These are phyloP conservation scores for Aspergillus alliaceus DNA, from an alignment of 2,329 filamentous ascomycete species.

Conservation along the genomic window DNA sequence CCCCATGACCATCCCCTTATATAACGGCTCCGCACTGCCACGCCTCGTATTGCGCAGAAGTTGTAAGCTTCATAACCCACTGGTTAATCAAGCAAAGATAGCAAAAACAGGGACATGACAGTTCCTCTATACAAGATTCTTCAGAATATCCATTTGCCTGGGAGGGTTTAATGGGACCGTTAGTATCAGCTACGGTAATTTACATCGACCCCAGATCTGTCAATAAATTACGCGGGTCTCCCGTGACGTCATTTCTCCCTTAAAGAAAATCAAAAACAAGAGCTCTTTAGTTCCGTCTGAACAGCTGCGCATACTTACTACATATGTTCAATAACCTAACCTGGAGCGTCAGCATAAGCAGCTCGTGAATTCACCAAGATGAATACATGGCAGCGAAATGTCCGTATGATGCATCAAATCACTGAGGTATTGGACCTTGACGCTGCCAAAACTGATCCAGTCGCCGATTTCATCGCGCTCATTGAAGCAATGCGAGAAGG, in stretches of 20 bases:
- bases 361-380: constrained; percentile 14
- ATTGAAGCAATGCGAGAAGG: constrained; percentile 30
- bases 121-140: too few species aligned
- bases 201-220: background rate
- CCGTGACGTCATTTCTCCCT: background rate
- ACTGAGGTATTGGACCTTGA: constrained; percentile 30
- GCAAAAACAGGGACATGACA: background rate
- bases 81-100: background rate
- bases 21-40: background rate
- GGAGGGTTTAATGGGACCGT: too few species aligned
- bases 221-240: background rate
- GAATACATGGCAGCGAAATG: constrained; percentile 26
- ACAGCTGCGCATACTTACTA: too few species aligned
- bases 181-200: background rate
- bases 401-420: constrained; percentile 29
- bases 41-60: background rate
- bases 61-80: background rate
- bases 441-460: constrained; percentile 21
- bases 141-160: too few species aligned
- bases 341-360: too few species aligned
- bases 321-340: too few species aligned
- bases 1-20: background rate
- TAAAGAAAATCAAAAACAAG: background rate
- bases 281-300: background rate
- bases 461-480: constrained; percentile 27